Conservation (phyloP, 345 rosid species). For the Sonneratia alba region DNA sequence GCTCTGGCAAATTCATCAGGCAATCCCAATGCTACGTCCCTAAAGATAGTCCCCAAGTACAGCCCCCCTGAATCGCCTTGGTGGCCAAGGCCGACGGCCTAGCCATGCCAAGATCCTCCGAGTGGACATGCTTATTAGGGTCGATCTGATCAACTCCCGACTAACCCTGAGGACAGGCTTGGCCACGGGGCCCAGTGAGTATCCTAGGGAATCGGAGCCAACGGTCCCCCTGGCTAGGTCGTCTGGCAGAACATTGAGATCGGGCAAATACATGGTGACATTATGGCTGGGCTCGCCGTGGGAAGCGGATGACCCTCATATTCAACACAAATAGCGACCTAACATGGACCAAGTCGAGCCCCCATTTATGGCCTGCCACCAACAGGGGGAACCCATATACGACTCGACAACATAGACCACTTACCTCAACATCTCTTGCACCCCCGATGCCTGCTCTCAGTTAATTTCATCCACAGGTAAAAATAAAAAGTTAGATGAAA, state of each 20-base stretch:
- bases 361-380: constrained; percentile 9
- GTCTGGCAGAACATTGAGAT: not conserved
- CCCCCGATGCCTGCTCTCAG: not conserved
- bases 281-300: constrained; percentile 18
- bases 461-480: not conserved
- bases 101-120: not conserved
- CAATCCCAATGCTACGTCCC: not conserved
- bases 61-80: not conserved
- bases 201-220: not conserved
- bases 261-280: constrained; percentile 10
- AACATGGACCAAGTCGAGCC: constrained; percentile 31
- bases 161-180: not conserved
- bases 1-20: not conserved
- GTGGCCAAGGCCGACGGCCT: not conserved
- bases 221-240: not conserved
- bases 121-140: not conserved
- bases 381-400: constrained; percentile 14
- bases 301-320: constrained; percentile 4
- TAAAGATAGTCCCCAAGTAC: constrained; percentile 7
- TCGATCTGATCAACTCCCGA: constrained; percentile 3
- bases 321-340: constrained; percentile 22
- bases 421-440: constrained; percentile 12
- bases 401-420: constrained; percentile 18
- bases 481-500: too few relatives aligned
- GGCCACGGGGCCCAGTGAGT: not conserved